phyloP scores from a whole-genome alignment of 306 rosid species.

The Medicago arabica region DNA sequence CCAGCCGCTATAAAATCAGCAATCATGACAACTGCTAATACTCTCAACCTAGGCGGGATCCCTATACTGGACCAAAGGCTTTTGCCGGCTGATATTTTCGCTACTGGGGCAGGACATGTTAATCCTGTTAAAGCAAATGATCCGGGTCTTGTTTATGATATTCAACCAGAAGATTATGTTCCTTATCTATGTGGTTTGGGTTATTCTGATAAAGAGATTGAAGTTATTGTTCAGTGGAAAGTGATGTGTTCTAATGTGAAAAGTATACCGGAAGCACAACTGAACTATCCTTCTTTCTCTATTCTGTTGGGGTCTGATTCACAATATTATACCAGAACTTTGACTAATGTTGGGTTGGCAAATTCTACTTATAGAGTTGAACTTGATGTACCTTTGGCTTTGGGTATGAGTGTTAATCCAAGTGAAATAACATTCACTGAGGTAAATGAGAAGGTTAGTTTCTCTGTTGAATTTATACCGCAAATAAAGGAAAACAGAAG shows the following conservation, averaged over 20 bases:
- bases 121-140: conserved; percentile 61
- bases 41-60: conserved; percentile 42
- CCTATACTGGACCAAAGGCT: conserved; percentile 49
- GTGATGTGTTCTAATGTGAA: conserved; percentile 44
- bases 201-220: conserved; percentile 46
- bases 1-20: conserved; percentile 74
- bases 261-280: conserved; percentile 51
- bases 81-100: conserved; percentile 55
- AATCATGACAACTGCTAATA: conserved; percentile 54
- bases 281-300: conserved; percentile 64
- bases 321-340: conserved; percentile 50
- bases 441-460: conserved; percentile 52
- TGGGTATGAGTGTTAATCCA: conserved; percentile 50
- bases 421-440: conserved; percentile 43
- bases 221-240: conserved; percentile 36
- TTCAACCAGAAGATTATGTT: conserved; percentile 53
- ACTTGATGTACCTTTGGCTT: conserved; percentile 43
- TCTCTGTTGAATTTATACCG: conserved; percentile 47
- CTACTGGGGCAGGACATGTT: conserved; percentile 68
- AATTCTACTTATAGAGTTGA: conserved; percentile 44
- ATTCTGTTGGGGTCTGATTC: conserved; percentile 41
- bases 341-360: conserved; percentile 62
- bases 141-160: conserved; percentile 61
- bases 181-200: conserved; percentile 66
- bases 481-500: conserved; percentile 33